Evolutionary conservation across 1,284 basidiomycete species (phyloP).

Genomic region (Ustilago crameri): DNA sequence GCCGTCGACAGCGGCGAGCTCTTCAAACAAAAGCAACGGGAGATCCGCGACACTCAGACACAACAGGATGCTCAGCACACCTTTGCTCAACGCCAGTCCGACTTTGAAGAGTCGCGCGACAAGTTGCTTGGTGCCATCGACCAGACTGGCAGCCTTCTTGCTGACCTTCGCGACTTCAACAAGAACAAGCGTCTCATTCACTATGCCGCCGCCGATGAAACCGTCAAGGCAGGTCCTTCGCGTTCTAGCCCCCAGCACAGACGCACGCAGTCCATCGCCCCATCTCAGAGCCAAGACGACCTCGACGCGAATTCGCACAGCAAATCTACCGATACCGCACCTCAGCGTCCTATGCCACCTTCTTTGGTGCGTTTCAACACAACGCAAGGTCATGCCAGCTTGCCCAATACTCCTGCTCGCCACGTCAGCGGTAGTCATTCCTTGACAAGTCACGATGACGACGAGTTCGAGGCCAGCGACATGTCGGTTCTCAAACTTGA

Average conservation of each 20-base stretch:
- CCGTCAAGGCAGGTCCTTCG: conserved; percentile 14
- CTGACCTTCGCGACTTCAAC: conserved; percentile 82
- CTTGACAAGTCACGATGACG: conserved; percentile 5
- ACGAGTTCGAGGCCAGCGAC: conserved; percentile 40
- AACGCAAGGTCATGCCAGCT: conserved; percentile 29
- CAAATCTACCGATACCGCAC: conserved; percentile 15
- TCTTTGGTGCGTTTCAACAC: conserved; percentile 43
- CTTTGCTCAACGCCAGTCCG: conserved; percentile 42
- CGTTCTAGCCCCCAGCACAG: conserved; percentile 21
- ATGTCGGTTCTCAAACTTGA: conserved; percentile 82
- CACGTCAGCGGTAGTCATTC: conserved; percentile 5
- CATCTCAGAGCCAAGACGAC: conserved; percentile 36
- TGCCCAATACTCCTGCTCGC: conserved; percentile 44
- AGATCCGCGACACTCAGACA: conserved; percentile 24
- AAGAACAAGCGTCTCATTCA: conserved; percentile 85
- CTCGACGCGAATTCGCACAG: conserved; percentile 17
- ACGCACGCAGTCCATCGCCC: conserved; percentile 30
- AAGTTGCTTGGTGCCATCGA: conserved; percentile 74
- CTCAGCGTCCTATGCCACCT: conserved; percentile 29
- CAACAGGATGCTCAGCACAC: conserved; percentile 34
- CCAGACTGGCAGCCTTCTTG: conserved; percentile 77
- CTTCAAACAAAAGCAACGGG: conserved; percentile 29
- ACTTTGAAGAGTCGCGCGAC: conserved; percentile 48
- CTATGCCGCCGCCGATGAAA: conserved; percentile 73
- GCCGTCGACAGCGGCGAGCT: conserved; percentile 21